Evolutionary conservation across 2,329 filamentous ascomycete genomes (phyloP).

Genomic region (Phaeoacremonium minimum): DNA sequence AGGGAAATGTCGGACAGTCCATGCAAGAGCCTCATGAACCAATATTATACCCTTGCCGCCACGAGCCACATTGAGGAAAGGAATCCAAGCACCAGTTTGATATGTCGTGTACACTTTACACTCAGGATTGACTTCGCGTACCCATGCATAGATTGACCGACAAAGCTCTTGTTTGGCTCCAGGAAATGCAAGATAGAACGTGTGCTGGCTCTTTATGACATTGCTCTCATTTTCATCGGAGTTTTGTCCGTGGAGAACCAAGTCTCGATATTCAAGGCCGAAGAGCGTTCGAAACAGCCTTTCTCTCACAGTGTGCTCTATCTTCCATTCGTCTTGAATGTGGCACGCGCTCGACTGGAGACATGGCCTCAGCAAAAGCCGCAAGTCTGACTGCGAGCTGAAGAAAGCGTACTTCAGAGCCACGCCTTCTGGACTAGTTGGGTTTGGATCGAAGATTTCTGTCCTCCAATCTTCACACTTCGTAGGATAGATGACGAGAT

Average conservation of each 20-base stretch:
- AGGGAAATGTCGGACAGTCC: constrained; percentile 33
- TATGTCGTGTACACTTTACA: constrained; percentile 38
- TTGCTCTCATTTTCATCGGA: too few relatives aligned
- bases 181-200: constrained; percentile 48
- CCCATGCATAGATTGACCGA: constrained; percentile 37
- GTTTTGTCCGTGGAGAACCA: too few relatives aligned
- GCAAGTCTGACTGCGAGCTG: constrained; percentile 16
- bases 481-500: constrained; percentile 33
- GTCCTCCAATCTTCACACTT: constrained; percentile 27
- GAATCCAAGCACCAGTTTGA: constrained; percentile 39
- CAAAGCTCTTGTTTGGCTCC: constrained; percentile 24
- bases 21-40: constrained; percentile 37
- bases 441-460: constrained; percentile 11
- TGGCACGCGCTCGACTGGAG: too few relatives aligned
- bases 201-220: too few relatives aligned
- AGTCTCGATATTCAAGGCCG: too few relatives aligned
- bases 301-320: too few relatives aligned
- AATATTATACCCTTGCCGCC: constrained; percentile 27
- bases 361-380: constrained; percentile 12
- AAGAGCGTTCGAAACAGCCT: too few relatives aligned
- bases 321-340: too few relatives aligned
- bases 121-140: constrained; percentile 30
- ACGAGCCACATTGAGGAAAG: constrained; percentile 29
- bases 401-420: constrained; percentile 33
- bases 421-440: constrained; percentile 5